phyloP scores from a whole-genome alignment of 805 yeast genomes.

The Metschnikowia colocasiae region DNA sequence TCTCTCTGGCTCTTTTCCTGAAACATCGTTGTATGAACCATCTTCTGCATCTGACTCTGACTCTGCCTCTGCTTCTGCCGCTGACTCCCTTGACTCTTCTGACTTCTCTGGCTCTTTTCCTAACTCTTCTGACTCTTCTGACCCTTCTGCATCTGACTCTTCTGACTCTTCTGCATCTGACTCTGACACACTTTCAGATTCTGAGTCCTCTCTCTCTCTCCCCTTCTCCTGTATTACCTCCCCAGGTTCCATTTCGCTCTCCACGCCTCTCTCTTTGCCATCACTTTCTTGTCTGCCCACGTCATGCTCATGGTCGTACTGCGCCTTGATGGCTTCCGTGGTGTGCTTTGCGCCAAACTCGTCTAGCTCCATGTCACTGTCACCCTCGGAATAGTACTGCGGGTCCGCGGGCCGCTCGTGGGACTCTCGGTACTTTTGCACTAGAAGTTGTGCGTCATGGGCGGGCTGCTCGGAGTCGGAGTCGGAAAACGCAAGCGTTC shows the following conservation, averaged over 20 bases:
- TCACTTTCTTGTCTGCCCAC: too few relatives aligned
- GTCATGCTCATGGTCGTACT: constrained; percentile 27
- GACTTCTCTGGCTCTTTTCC: background rate
- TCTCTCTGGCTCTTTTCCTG: constrained; percentile 12
- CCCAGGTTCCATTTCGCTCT: background rate
- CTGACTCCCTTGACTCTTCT: too few relatives aligned
- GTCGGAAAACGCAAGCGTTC: constrained; percentile 18
- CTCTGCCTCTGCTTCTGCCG: background rate
- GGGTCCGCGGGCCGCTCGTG: constrained; percentile 27
- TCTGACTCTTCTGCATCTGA: background rate
- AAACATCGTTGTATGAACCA: constrained; percentile 15
- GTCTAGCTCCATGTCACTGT: constrained; percentile 37
- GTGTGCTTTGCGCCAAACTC: constrained; percentile 22
- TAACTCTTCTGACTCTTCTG: background rate
- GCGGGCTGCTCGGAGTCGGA: constrained; percentile 19
- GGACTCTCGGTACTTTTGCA: constrained; percentile 17
- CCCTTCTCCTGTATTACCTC: background rate
- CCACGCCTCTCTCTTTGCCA: too few relatives aligned
- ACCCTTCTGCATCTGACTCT: background rate
- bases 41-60: background rate
- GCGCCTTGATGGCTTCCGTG: constrained; percentile 27
- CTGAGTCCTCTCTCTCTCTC: background rate
- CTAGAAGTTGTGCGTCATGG: constrained; percentile 12
- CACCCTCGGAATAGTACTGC: constrained; percentile 38
- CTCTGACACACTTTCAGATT: too few relatives aligned